phyloP scores from a whole-genome alignment of 768 basidiomycete species.

The Phlebiopsis flavidoalba region DNA sequence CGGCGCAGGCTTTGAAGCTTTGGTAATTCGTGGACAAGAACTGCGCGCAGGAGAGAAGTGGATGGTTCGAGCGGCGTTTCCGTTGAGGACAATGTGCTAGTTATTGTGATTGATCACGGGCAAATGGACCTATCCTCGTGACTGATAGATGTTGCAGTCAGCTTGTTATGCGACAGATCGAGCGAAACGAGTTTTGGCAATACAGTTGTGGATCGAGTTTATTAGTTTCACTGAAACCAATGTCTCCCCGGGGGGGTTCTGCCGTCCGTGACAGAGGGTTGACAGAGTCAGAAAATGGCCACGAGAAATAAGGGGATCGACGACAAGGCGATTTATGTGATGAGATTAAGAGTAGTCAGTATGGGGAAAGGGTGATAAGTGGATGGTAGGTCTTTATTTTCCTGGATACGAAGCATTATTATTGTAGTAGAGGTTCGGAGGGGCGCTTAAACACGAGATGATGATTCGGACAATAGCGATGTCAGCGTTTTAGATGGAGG shows the following conservation, averaged over 20 bases:
- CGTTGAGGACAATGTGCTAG: conserved; percentile 57
- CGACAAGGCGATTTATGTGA: conserved; percentile 65
- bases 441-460: conserved; percentile 61
- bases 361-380: conserved; percentile 64
- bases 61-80: conserved; percentile 59
- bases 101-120: conserved; percentile 52
- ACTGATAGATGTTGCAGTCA: conserved; percentile 53
- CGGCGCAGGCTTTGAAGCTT: conserved; percentile 53
- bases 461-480: too few species aligned
- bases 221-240: conserved; percentile 67
- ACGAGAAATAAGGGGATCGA: conserved; percentile 58
- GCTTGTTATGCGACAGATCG: conserved; percentile 63
- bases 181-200: conserved; percentile 63
- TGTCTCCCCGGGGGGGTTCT: conserved; percentile 28
- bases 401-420: conserved; percentile 47
- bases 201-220: conserved; percentile 54
- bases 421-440: conserved; percentile 78
- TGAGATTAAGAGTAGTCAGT: conserved; percentile 61
- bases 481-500: too few species aligned
- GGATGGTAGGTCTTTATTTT: too few species aligned
- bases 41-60: conserved; percentile 39
- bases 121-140: conserved; percentile 30
- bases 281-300: conserved; percentile 39
- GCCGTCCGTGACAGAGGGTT: conserved; percentile 31
- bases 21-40: conserved; percentile 38